phyloP scores from a whole-genome alignment of 495 filamentous ascomycete species.

The Bryoglossum gracile region DNA sequence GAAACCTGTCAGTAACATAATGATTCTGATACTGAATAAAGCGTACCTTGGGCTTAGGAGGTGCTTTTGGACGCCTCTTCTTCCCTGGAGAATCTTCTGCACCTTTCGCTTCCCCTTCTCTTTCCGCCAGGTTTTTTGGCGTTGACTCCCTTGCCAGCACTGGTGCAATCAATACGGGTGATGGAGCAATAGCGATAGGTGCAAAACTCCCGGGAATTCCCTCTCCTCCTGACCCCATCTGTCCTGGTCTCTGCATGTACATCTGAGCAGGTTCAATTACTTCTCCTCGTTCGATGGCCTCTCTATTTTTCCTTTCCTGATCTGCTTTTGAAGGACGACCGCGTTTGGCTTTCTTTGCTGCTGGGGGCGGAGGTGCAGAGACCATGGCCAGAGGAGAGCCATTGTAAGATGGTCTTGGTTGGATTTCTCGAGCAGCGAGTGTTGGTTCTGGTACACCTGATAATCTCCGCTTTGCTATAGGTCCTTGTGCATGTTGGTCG shows the following conservation, averaged over 20 bases:
- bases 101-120: not conserved
- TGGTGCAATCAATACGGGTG: not conserved
- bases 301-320: slow-evolving; percentile 42
- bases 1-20: not conserved
- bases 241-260: not conserved
- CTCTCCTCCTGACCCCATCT: slow-evolving; percentile 1
- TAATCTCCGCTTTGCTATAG: slow-evolving; percentile 16
- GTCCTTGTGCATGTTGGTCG: slow-evolving; percentile 4
- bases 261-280: slow-evolving; percentile 13
- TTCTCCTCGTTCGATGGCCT: slow-evolving; percentile 33
- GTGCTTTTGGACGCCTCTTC: not conserved
- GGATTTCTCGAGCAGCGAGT: slow-evolving; percentile 8
- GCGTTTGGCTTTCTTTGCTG: slow-evolving; percentile 47
- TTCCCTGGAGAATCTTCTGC: too few relatives aligned
- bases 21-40: too few relatives aligned
- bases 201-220: not conserved
- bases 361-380: slow-evolving; percentile 13
- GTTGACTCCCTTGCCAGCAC: not conserved
- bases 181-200: slow-evolving; percentile 9
- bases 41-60: not conserved
- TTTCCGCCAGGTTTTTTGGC: not conserved
- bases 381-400: slow-evolving; percentile 13
- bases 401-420: slow-evolving; percentile 20
- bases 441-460: slow-evolving; percentile 8
- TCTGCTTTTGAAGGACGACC: slow-evolving; percentile 54